Base-by-base conservation (phyloP, 1,284 basidiomycete genomes). In the Xerocomus cyaneibrunnescens region DNA sequence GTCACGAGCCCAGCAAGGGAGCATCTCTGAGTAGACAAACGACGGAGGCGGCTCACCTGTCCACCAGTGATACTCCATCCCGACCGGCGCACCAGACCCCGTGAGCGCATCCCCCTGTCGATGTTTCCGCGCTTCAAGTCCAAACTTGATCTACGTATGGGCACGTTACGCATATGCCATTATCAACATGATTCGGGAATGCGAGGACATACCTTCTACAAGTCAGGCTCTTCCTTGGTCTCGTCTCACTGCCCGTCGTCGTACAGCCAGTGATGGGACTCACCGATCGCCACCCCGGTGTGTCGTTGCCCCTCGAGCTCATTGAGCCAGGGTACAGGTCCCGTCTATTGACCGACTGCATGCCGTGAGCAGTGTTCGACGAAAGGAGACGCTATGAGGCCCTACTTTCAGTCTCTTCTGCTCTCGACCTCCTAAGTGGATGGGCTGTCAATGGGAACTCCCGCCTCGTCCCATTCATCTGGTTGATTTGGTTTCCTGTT, bases 181-280 rank as follows among this genome's bases (percentile, higher is more conserved):
- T n/a, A n/a, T 34, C 16, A 34, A 7, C 6, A 34, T 7, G 32
- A 4, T 6, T n/a, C 32, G 32, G n/a, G 32, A 14, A 34, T 7
- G 16, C 19, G 21, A 16, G 7, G 38, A 22, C 10, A 13, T 17
- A 45, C 52, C 45, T 58, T 55, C 39, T 48, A 51, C 25, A 52
- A 36, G 25, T 47, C 52, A 7, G 35, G 45, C 23, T 47, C 48
- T 19, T 60, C 47, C 37, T 60, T 52, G 22, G 41, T 57, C 34
- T 56, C 54, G 39, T 51, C 37, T 50, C 54, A 54, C 23, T 48
- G 40, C n/a, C 55, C 43, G 28, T 35, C 39, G 14, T 57, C 44
- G 22, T 57, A 51, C 2, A 36, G 54, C 42, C 57, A 54, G 14
- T 37, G 52, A 31, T 50, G 44, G 9, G 51, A 44, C 31, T 38